phyloP scores from a whole-genome alignment of 148 eudicot genomes.

The Persicaria maculosa region DNA sequence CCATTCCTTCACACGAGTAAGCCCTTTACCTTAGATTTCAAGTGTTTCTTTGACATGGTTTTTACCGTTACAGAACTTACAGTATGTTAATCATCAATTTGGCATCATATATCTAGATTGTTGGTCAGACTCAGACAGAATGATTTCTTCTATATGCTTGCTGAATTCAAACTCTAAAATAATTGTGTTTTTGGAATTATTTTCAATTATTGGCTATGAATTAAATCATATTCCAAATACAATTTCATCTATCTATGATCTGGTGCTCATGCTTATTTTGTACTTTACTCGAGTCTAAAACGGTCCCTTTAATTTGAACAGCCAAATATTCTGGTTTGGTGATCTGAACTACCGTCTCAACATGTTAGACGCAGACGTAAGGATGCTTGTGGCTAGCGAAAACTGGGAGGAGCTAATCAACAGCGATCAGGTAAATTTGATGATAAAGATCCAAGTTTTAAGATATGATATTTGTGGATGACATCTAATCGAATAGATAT shows the following conservation, averaged over 20 bases:
- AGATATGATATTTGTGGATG: no score
- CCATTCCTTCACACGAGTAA: conserved; percentile 93
- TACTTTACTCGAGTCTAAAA: background rate
- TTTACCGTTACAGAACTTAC: background rate
- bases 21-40: conserved; percentile 26
- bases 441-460: background rate
- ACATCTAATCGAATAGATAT: background rate
- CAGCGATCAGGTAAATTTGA: conserved; percentile 63
- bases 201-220: background rate
- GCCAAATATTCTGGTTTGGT: conserved; percentile 98
- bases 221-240: background rate
- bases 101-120: background rate
- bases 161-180: background rate
- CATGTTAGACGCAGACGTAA: conserved; percentile 59
- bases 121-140: background rate
- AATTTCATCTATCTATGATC: background rate
- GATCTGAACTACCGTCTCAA: conserved; percentile 93
- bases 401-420: conserved; percentile 65
- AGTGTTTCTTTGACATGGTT: background rate
- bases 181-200: background rate
- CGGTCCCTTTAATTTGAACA: conserved; percentile 25
- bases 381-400: conserved; percentile 62
- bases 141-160: background rate
- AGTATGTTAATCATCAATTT: background rate
- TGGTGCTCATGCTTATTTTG: background rate